Evolutionary conservation across 2,329 filamentous ascomycete genomes (phyloP), one percentile per base, ranked within the genome.

Genomic region (Phoma herbarum): DNA sequence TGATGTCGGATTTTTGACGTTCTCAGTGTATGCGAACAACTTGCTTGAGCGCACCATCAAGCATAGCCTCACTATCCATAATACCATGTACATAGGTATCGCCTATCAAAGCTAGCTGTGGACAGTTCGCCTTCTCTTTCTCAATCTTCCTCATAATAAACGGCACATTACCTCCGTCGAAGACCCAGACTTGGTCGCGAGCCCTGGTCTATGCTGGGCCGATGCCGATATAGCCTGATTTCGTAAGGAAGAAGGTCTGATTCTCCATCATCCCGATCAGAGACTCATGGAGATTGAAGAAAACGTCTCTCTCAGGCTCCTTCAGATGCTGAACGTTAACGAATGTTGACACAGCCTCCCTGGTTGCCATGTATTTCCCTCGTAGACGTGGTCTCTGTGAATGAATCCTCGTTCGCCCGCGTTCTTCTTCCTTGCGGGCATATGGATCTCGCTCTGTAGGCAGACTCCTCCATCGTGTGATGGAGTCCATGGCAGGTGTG

Each of bases 61-160:
- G 6, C 29, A 48, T 2, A 16, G 28, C 43, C 31, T 64, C 63
- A 1, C 63, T 59, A 20, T 55, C 26, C 62, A 66, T 66, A 8
- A 63, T 52, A 0, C 64, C 64, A 26, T 67, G 57, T 9, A 67
- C 45, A 37, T 67, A 67, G 1, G 56, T 58, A 18, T 65, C 58
- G 1, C 62, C 62, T 1, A 63, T 33, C 18, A 67, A 47, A 0
- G 14, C 4, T 16, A 56, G 14, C 18, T 35, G 37, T 4, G 12
- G 16, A 28, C 31, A 10, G 7, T 4, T 12, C 6, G 5, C 37
- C 8, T 22, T 9, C 3, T 41, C n/a, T 10, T 20, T 23, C 12
- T 18, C 23, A 5, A 23, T 8, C 1, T 23, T 23, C 8, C 61
- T 57, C 41, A 67, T 46, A 0, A 64, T 12, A 11, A 63, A 65